Evolutionary conservation across 495 filamentous ascomycete genomes (phyloP), one percentile per base, ranked within the genome.

Genomic region (Neurospora sublineolata): DNA sequence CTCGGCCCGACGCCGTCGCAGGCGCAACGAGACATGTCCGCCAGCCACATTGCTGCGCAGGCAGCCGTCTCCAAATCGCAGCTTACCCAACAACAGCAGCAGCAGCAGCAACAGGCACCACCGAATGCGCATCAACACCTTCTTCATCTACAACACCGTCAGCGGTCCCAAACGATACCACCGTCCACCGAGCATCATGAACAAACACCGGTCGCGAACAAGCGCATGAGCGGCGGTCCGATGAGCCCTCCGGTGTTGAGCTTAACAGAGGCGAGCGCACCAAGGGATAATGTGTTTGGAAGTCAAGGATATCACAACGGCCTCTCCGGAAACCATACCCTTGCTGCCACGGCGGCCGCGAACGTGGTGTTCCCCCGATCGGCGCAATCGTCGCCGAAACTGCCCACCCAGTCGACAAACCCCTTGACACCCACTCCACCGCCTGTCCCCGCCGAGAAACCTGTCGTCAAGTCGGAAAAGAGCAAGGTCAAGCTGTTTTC

Each of bases 401-500:
- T 84, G 40, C 76, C 84, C 39, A 69, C 83, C 16, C 75, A 73
- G 60, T 42, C 73, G 12, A 69, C 68, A 68, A 73, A 75, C 20
- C 46, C 76, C 20, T 76, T 75, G 58, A 78, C 77, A 18, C 75
- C 78, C 2, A 78, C 76, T 3, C 73, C 79, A 9, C 79, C 82
- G 18, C 79, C 82, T 0, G 74, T 81, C 0, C 81, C 88, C 38
- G 86, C 86, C 64, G 90, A 93, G 74, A 88, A 87, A 73, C 92
- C 90, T 41, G 82, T 82, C 30, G 27, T 64, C 52, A 90, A 90
- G 76, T 85, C 88, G 33, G 91, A 94, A 80, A 93, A 92, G 81
- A 92, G 91, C 27, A 96, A 94, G 82, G 93, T 93, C 80, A 97
- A 96, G 81, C 85, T 97, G 7, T 97, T 97, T 78, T 94, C 92